A percentile compares a stretch with the other conserved stretches of the same genome.
Conservation (phyloP, 305 asterid species). For the Solanum aculeatissimum region DNA sequence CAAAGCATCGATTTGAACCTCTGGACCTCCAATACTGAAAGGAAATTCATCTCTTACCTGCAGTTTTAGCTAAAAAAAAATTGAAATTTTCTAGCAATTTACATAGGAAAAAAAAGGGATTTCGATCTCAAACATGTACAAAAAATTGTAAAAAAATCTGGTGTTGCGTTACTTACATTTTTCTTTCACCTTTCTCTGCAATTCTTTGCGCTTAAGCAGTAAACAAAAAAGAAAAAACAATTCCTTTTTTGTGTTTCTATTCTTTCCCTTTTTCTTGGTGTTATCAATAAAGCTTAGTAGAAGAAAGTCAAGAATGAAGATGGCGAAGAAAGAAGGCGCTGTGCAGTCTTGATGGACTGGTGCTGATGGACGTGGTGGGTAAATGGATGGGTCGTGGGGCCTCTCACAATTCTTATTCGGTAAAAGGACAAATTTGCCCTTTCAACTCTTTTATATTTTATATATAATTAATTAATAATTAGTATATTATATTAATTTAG, state of each 20-base stretch:
- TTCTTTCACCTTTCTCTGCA: background rate
- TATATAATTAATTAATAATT: too few species aligned
- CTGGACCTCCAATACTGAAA: background rate
- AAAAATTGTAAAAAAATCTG: background rate
- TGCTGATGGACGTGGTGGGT: background rate
- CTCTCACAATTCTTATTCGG: background rate
- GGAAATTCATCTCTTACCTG: background rate
- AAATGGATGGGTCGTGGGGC: background rate
- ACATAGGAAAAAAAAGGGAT: background rate
- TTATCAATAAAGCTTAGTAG: background rate
- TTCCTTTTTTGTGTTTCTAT: background rate
- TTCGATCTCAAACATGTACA: background rate
- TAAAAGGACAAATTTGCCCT: slow-evolving; percentile 3
- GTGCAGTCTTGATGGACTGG: background rate
- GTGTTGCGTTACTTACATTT: background rate
- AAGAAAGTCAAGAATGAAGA: background rate
- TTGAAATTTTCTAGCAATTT: background rate
- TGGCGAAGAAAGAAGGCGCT: background rate
- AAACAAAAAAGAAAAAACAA: background rate
- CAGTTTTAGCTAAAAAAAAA: background rate
- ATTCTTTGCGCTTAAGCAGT: background rate
- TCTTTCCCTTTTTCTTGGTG: background rate
- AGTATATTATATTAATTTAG: too few species aligned
- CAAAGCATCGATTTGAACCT: slow-evolving; percentile 8
- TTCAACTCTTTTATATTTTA: background rate